Evolutionary conservation across 2,329 filamentous ascomycete genomes (phyloP).

Genomic region (Neonectria sp.): DNA sequence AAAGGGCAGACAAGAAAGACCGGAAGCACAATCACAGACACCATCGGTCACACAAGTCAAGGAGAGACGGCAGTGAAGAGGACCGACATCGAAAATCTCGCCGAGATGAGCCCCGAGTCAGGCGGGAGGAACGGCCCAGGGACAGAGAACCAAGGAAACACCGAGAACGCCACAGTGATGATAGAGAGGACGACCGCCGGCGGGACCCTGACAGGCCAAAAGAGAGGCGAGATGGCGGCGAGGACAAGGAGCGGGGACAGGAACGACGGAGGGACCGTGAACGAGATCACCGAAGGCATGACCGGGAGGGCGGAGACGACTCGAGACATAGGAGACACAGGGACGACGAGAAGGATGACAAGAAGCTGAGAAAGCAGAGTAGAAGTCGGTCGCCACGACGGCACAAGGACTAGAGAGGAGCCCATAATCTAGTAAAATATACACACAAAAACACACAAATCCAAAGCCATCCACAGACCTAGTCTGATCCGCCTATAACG

Average conservation of each 20-base stretch:
- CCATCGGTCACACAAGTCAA: conserved; percentile 62
- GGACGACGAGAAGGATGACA: conserved; percentile 47
- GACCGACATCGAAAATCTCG: conserved; percentile 53
- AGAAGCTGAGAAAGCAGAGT: conserved; percentile 50
- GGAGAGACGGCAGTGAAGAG: conserved; percentile 51
- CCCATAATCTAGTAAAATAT: conserved; percentile 41
- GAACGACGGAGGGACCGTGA: conserved; percentile 43
- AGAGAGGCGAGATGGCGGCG: conserved; percentile 42
- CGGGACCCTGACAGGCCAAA: conserved; percentile 41
- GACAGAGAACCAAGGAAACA: conserved; percentile 50
- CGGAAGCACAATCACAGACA: conserved; percentile 64
- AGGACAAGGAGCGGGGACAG: conserved; percentile 43
- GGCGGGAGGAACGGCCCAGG: conserved; percentile 45
- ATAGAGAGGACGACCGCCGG: conserved; percentile 45
- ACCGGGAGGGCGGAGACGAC: conserved; percentile 50
- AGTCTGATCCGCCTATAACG: conserved; percentile 42
- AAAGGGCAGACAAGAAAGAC: conserved; percentile 65
- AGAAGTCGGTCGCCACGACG: conserved; percentile 61
- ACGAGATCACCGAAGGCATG: conserved; percentile 48
- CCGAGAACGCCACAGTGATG: conserved; percentile 49
- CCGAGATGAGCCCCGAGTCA: conserved; percentile 55
- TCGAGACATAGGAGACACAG: conserved; percentile 45
- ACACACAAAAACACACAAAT: conserved; percentile 33
- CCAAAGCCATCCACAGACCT: conserved; percentile 28
- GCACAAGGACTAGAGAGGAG: conserved; percentile 45